Percentiles rank a stretch among this genome's conserved stretches.
Evolutionary conservation across 768 basidiomycete genomes (phyloP).

Genomic region (Tylopilus intermedius): DNA sequence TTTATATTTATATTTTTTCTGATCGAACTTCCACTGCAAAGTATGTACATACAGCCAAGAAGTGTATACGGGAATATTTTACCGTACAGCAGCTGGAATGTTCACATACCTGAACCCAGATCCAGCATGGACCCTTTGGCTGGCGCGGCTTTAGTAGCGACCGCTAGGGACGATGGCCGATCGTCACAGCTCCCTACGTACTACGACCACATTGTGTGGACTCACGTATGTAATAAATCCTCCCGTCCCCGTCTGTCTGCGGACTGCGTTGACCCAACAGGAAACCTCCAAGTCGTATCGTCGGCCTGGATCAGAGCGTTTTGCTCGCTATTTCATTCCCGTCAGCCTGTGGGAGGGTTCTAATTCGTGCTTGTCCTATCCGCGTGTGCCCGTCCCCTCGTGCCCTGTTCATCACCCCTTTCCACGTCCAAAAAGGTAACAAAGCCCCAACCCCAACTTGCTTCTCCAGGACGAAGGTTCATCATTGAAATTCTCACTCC

Average conservation of each 20-base stretch:
- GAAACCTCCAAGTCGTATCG: conserved; percentile 7
- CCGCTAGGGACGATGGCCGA: conserved; percentile 16
- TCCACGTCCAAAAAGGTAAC: conserved; percentile 7
- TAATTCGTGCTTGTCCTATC: conserved; percentile 4
- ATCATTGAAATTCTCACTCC: conserved; percentile 13
- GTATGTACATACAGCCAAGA: background rate
- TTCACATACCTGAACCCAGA: conserved; percentile 9
- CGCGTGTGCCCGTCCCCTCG: conserved; percentile 8
- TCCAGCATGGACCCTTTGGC: conserved; percentile 10
- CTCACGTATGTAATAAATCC: conserved; percentile 22
- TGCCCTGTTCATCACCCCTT: conserved; percentile 16
- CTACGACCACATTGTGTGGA: conserved; percentile 14
- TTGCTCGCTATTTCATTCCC: conserved; percentile 20
- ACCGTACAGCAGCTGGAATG: background rate
- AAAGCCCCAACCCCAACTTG: background rate
- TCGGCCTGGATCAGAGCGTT: background rate
- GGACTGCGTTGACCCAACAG: conserved; percentile 3
- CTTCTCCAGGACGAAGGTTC: conserved; percentile 11
- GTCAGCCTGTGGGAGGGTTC: conserved; percentile 7
- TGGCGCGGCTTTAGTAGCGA: conserved; percentile 20
- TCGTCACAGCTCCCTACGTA: conserved; percentile 27
- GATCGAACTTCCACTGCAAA: conserved; percentile 3
- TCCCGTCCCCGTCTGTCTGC: conserved; percentile 2
- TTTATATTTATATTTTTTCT: conserved; percentile 6
- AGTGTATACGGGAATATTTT: conserved; percentile 7